These are phyloP conservation scores for Phanerochaete sordida DNA, from an alignment of 768 basidiomycete genomes.

Conservation along the genomic window DNA sequence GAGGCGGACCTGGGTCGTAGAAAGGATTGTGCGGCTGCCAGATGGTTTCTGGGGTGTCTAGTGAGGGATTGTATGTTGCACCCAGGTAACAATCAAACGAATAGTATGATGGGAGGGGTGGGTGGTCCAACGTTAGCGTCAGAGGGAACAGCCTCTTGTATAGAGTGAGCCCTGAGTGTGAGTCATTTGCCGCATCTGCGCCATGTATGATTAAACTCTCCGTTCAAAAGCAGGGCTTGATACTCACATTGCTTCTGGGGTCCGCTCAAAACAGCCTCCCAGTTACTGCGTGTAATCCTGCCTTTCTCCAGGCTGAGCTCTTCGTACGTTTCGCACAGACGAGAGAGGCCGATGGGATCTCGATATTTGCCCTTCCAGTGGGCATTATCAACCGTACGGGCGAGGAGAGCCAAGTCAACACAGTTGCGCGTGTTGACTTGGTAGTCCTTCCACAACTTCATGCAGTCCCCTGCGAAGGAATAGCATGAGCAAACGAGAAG, in stretches of 20 bases:
- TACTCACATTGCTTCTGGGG: slow-evolving; percentile 59
- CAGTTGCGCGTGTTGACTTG: slow-evolving; percentile 44
- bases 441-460: slow-evolving; percentile 53
- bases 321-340: slow-evolving; percentile 62
- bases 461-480: slow-evolving; percentile 51
- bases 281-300: slow-evolving; percentile 61
- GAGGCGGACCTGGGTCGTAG: slow-evolving; percentile 71
- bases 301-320: slow-evolving; percentile 53
- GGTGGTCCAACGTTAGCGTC: slow-evolving; percentile 33
- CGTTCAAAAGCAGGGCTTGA: neutral
- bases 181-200: slow-evolving; percentile 71
- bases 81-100: slow-evolving; percentile 54
- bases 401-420: slow-evolving; percentile 69
- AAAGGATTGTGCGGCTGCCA: slow-evolving; percentile 63
- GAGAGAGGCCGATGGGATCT: slow-evolving; percentile 57
- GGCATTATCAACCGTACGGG: slow-evolving; percentile 64
- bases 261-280: slow-evolving; percentile 49
- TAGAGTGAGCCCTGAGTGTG: slow-evolving; percentile 57
- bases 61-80: slow-evolving; percentile 37
- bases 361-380: slow-evolving; percentile 72
- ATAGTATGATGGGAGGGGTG: slow-evolving; percentile 41
- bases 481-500: neutral
- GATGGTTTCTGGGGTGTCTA: slow-evolving; percentile 4
- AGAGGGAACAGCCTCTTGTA: slow-evolving; percentile 46
- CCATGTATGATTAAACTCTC: neutral